Conservation (phyloP, 192 early-diverging fungal species). For the Coemansia sp. region DNA sequence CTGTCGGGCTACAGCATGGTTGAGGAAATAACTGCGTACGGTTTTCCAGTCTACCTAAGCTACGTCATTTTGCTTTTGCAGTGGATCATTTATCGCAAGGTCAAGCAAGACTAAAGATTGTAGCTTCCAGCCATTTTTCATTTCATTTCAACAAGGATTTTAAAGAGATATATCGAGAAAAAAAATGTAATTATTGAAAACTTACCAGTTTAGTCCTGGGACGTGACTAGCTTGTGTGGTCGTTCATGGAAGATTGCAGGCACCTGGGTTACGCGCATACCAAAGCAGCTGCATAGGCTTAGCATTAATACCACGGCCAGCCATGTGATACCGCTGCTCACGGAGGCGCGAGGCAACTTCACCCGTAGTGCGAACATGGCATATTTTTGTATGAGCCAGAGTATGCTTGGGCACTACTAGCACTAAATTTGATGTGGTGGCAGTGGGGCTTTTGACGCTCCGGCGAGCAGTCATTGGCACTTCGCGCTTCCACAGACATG, state of each 20-base stretch:
- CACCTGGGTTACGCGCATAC: too few species aligned
- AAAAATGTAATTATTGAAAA: too few species aligned
- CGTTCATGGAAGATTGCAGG: too few species aligned
- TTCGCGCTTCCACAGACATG: slow-evolving; percentile 48
- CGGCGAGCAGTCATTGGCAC: slow-evolving; percentile 25
- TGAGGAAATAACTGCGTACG: neutral
- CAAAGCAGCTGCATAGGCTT: slow-evolving; percentile 61
- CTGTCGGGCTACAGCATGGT: neutral
- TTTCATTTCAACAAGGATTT: too few species aligned
- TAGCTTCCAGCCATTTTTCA: too few species aligned
- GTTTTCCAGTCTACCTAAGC: neutral
- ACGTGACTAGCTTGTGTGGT: too few species aligned
- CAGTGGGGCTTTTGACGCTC: slow-evolving; percentile 14
- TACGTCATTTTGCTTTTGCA: neutral
- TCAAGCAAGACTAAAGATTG: too few species aligned
- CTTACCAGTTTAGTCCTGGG: too few species aligned
- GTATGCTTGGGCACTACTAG: neutral
- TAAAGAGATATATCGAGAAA: too few species aligned
- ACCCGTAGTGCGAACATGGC: slow-evolving; percentile 51
- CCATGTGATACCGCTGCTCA: slow-evolving; percentile 71
- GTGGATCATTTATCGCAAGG: neutral
- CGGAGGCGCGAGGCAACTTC: slow-evolving; percentile 68
- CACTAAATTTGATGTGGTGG: slow-evolving; percentile 23
- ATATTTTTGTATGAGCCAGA: too few species aligned
- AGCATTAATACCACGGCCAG: slow-evolving; percentile 65